Evolutionary conservation across 1,284 basidiomycete genomes (phyloP).

Genomic region (Hymenochaete sp.): DNA sequence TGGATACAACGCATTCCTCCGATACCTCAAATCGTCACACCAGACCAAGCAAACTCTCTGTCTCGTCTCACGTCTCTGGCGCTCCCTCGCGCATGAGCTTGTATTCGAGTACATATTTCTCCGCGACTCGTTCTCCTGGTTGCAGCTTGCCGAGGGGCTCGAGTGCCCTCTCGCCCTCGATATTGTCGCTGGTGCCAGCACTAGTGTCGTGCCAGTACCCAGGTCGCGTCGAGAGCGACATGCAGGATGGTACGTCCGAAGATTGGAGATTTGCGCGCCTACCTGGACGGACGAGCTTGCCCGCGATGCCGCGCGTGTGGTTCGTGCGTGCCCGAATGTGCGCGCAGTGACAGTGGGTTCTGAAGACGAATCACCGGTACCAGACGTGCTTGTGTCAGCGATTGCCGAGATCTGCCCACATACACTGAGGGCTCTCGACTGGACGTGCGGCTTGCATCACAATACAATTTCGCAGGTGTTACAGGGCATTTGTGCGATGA

Average conservation of each 20-base stretch:
- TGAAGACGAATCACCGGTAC: slow-evolving; percentile 7
- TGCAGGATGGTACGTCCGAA: slow-evolving; percentile 13
- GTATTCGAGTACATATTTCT: slow-evolving; percentile 16
- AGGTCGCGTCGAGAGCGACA: slow-evolving; percentile 10
- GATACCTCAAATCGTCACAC: slow-evolving; percentile 6
- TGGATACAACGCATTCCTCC: slow-evolving; percentile 12
- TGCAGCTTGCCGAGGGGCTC: slow-evolving; percentile 10
- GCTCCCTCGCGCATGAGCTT: slow-evolving; percentile 13
- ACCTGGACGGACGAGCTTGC: slow-evolving; percentile 9
- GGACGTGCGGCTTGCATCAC: slow-evolving; percentile 11
- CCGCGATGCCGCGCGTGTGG: slow-evolving; percentile 12
- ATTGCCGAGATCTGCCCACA: slow-evolving; percentile 13
- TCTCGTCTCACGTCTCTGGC: slow-evolving; percentile 12
- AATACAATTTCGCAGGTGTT: slow-evolving; percentile 7
- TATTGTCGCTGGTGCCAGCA: no score
- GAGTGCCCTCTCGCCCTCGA: no score
- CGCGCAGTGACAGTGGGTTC: slow-evolving; percentile 13
- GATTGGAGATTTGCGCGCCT: slow-evolving; percentile 11
- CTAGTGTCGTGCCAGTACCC: neutral
- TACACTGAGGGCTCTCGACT: slow-evolving; percentile 10
- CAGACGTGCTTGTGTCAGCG: slow-evolving; percentile 9
- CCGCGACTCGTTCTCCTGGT: slow-evolving; percentile 12
- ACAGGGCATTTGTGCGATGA: neutral
- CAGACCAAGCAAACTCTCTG: slow-evolving; percentile 11
- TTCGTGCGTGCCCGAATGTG: slow-evolving; percentile 15